A percentile compares a stretch with the other conserved stretches of the same genome.
phyloP scores from a whole-genome alignment of 805 yeast genomes.

The Schwanniomyces vanrijiae region DNA sequence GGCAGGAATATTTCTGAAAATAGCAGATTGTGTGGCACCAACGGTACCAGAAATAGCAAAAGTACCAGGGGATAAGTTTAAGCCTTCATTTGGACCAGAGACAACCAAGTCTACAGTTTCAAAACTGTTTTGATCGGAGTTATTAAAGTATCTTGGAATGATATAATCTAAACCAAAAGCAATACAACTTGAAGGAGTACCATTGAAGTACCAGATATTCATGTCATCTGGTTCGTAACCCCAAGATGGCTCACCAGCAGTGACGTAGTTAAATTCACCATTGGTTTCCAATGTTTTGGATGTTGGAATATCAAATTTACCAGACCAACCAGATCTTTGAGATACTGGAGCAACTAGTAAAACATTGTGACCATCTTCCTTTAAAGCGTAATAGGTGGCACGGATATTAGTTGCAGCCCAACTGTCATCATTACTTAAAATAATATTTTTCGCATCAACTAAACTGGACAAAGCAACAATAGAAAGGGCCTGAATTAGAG shows the following conservation, averaged over 20 bases:
- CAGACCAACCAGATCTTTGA: conserved; percentile 56
- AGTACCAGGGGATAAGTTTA: conserved; percentile 43
- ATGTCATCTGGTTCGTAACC: conserved; percentile 42
- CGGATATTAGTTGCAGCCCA: conserved; percentile 59
- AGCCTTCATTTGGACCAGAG: conserved; percentile 55
- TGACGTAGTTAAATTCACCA: conserved; percentile 49
- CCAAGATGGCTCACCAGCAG: conserved; percentile 54
- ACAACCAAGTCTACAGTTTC: conserved; percentile 47
- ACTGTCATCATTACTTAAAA: conserved; percentile 53
- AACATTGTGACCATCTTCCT: conserved; percentile 49
- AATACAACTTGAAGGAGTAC: conserved; percentile 55
- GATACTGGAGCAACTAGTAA: conserved; percentile 52
- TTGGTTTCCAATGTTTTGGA: conserved; percentile 30
- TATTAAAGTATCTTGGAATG: conserved; percentile 44
- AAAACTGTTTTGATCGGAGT: conserved; percentile 11
- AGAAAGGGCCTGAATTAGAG: neutral
- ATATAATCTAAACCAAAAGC: conserved; percentile 49
- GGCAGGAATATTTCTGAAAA: conserved; percentile 49
- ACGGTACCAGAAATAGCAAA: conserved; percentile 51
- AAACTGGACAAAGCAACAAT: neutral
- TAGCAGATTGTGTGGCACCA: conserved; percentile 50
- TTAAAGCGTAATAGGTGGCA: conserved; percentile 50
- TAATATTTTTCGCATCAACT: conserved; percentile 21
- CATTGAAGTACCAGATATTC: conserved; percentile 55
- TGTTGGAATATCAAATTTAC: conserved; percentile 47